A percentile compares a stretch with the other conserved stretches of the same genome.
These are phyloP conservation scores for Coemansia sp. DNA, from an alignment of 192 early-diverging fungal species.

Conservation along the genomic window DNA sequence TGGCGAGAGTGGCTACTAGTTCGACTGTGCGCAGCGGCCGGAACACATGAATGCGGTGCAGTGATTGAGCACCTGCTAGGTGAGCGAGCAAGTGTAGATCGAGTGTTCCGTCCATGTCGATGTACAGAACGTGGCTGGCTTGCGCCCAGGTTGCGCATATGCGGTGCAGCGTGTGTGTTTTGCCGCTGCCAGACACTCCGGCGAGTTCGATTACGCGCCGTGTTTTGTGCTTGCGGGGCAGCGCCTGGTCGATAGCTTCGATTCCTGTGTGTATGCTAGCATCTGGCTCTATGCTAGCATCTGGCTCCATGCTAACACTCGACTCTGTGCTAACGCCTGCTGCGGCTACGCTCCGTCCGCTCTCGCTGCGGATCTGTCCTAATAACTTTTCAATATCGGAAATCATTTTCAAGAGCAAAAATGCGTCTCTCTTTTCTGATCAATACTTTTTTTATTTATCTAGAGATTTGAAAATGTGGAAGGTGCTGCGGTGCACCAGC, in stretches of 20 bases:
- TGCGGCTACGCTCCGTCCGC: slow-evolving; percentile 12
- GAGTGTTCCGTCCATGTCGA: slow-evolving; percentile 33
- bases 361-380: slow-evolving; percentile 25
- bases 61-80: not conserved
- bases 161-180: slow-evolving; percentile 34
- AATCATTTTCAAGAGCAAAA: slow-evolving; percentile 10
- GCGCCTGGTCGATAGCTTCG: slow-evolving; percentile 15
- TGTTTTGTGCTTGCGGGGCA: not conserved
- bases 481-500: slow-evolving; percentile 7
- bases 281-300: not conserved
- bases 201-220: slow-evolving; percentile 31
- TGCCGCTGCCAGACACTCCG: slow-evolving; percentile 40
- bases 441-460: not conserved
- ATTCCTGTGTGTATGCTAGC: slow-evolving; percentile 15
- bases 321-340: not conserved
- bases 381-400: slow-evolving; percentile 28
- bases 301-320: not conserved
- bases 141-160: slow-evolving; percentile 20
- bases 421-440: slow-evolving; percentile 1
- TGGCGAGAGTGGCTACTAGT: slow-evolving; percentile 35
- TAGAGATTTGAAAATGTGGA: not conserved
- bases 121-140: slow-evolving; percentile 16
- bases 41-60: slow-evolving; percentile 33
- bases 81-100: slow-evolving; percentile 14
- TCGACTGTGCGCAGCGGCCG: slow-evolving; percentile 17